A percentile compares a stretch with the other conserved stretches of the same genome.
Conservation (phyloP, 129 eudicot species). For the Tanacetum coccineum region DNA sequence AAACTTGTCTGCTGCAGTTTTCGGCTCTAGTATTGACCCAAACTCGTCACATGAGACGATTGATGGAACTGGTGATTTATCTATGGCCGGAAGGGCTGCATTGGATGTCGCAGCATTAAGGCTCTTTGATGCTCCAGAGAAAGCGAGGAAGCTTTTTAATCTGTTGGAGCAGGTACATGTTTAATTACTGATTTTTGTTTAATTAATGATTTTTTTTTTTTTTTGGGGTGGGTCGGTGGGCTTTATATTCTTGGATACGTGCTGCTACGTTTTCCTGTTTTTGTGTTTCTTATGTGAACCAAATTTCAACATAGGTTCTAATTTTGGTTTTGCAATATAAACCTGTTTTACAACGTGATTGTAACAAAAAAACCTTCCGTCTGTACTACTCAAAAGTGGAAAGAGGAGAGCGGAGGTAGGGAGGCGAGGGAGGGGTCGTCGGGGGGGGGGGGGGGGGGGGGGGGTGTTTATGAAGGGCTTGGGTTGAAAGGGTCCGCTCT, state of each 20-base stretch:
- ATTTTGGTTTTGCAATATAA: no score
- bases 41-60: constrained; percentile 41
- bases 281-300: no score
- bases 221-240: background rate
- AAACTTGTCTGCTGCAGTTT: constrained; percentile 68
- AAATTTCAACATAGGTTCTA: no score
- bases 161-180: constrained; percentile 84
- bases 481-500: background rate
- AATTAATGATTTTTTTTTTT: no score
- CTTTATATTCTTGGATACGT: no score
- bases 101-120: constrained; percentile 88
- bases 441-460: no score
- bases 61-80: constrained; percentile 62
- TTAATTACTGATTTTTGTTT: background rate
- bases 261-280: no score
- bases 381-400: no score
- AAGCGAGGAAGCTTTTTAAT: constrained; percentile 83
- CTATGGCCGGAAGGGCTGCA: constrained; percentile 75
- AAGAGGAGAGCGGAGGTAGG: no score
- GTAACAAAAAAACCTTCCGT: no score
- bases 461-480: background rate
- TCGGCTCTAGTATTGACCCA: constrained; percentile 69
- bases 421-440: no score
- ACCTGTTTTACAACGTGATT: no score
- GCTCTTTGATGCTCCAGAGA: constrained; percentile 81